Conservation (phyloP, 2,329 filamentous ascomycete genomes). For the Emydomyces testavorans region DNA sequence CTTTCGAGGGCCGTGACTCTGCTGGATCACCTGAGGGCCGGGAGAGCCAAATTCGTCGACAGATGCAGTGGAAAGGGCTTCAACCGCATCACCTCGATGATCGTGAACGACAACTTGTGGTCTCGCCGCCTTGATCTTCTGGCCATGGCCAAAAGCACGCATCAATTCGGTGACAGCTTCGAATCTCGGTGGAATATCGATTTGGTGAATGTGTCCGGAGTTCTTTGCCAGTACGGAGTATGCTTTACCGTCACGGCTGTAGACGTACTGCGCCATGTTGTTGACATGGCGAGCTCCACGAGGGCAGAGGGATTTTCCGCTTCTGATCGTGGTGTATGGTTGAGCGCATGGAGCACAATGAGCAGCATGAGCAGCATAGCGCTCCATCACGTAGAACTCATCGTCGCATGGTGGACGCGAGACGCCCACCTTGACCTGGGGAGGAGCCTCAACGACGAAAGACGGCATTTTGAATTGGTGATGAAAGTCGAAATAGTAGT, state of each 20-base stretch:
- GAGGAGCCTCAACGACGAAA: slow-evolving; percentile 15
- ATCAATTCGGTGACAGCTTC: slow-evolving; percentile 30
- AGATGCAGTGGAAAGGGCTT: not conserved
- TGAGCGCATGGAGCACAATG: slow-evolving; percentile 25
- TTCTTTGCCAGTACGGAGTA: slow-evolving; percentile 36
- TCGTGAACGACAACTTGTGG: slow-evolving; percentile 12
- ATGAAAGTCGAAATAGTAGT: not conserved
- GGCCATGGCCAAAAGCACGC: slow-evolving; percentile 34
- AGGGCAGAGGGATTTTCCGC: slow-evolving; percentile 25
- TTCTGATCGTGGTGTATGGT: slow-evolving; percentile 22
- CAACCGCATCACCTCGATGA: not conserved
- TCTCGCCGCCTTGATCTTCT: slow-evolving; percentile 17
- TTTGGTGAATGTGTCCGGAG: slow-evolving; percentile 27
- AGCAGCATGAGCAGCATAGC: slow-evolving; percentile 27
- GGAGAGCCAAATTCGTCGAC: not conserved
- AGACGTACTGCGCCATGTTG: slow-evolving; percentile 29
- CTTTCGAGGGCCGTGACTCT: not conserved
- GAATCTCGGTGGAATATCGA: slow-evolving; percentile 34
- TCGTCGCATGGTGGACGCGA: slow-evolving; percentile 22
- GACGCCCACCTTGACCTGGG: slow-evolving; percentile 15
- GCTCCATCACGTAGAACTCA: slow-evolving; percentile 27
- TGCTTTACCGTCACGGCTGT: slow-evolving; percentile 27
- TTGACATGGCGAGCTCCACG: slow-evolving; percentile 25
- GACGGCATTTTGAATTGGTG: slow-evolving; percentile 37
- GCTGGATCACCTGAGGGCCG: not conserved